phyloP scores from a whole-genome alignment of 1,284 basidiomycete genomes.

The Trametes pubescens region DNA sequence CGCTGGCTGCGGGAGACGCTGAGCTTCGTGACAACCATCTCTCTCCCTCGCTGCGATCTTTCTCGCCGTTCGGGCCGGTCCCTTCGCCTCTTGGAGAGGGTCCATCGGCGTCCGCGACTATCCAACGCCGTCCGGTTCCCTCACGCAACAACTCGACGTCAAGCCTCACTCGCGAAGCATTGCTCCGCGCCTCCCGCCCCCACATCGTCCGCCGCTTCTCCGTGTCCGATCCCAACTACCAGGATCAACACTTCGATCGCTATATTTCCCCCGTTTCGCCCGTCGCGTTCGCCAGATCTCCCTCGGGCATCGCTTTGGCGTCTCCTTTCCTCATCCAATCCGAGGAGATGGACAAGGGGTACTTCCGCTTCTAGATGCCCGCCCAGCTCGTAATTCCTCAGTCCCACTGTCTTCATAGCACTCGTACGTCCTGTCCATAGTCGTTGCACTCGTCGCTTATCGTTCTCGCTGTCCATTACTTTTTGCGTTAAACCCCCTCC shows the following conservation, averaged over 20 bases:
- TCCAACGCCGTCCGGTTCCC: conserved; percentile 4
- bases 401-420: neutral
- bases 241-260: neutral
- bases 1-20: conserved; percentile 1
- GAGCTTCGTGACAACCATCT: conserved; percentile 9
- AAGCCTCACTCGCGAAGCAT: conserved; percentile 17
- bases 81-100: conserved; percentile 10
- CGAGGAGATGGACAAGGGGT: conserved; percentile 16
- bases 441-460: conserved; percentile 1
- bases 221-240: neutral
- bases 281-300: neutral
- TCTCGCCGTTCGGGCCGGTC: conserved; percentile 21
- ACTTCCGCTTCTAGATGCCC: conserved; percentile 18
- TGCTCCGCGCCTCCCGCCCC: conserved; percentile 20
- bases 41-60: conserved; percentile 14
- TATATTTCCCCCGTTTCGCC: neutral
- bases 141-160: conserved; percentile 20
- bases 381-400: neutral
- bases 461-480: conserved; percentile 11
- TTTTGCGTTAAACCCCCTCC: conserved; percentile 2
- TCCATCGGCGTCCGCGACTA: neutral
- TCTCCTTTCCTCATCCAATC: conserved; percentile 25
- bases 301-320: conserved; percentile 10
- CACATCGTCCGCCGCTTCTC: conserved; percentile 20
- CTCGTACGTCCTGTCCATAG: neutral